Evolutionary conservation across 1,139 yeast species (phyloP).

Genomic region (Pichia sp.): DNA sequence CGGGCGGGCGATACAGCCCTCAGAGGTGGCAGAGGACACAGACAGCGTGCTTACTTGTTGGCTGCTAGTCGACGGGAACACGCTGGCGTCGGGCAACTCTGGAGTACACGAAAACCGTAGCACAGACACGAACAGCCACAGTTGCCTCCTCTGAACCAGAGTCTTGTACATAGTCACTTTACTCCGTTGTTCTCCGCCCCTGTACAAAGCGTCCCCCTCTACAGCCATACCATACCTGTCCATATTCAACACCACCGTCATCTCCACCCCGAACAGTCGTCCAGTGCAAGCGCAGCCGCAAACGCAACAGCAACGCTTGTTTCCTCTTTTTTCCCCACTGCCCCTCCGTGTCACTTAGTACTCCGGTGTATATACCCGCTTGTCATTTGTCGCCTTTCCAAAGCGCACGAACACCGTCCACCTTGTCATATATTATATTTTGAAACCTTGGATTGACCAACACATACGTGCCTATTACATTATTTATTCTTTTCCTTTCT

Average conservation of each 20-base stretch:
- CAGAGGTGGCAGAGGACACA: not conserved
- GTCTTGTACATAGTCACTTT: constrained; percentile 14
- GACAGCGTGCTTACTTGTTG: not conserved
- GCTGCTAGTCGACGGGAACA: not conserved
- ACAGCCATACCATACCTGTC: not conserved
- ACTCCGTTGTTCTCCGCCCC: not conserved
- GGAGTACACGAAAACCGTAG: not conserved
- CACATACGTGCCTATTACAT: not conserved
- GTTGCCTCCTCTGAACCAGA: constrained; percentile 1
- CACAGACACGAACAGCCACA: not conserved
- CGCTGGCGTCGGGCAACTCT: not conserved
- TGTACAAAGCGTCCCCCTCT: constrained; percentile 2
- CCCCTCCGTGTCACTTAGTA: not conserved
- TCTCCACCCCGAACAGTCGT: not conserved
- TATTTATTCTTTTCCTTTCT: not conserved
- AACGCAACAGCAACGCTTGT: not conserved
- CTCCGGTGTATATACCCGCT: not conserved
- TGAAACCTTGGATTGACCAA: too few species aligned
- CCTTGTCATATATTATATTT: not conserved
- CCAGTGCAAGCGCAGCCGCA: not conserved
- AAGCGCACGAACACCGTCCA: not conserved
- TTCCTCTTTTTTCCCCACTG: not conserved
- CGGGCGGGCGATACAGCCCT: not conserved
- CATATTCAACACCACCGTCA: not conserved
- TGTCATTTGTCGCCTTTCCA: not conserved